Evolutionary conservation across 2,329 filamentous ascomycete genomes (phyloP), one percentile per base, ranked within the genome.

Genomic region (Fusarium sacchari): DNA sequence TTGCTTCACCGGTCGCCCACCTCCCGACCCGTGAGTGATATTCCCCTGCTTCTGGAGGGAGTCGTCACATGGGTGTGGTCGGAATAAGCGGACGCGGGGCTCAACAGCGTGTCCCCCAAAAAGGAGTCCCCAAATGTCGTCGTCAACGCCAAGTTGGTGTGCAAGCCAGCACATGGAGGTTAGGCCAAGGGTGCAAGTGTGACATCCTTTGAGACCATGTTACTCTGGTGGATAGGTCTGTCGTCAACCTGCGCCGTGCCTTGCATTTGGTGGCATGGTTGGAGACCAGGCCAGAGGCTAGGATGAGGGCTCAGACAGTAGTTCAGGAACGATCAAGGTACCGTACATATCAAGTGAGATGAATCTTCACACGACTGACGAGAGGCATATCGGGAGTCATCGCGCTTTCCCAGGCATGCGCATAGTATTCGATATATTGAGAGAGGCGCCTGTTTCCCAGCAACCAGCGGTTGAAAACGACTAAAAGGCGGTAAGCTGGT

Each of bases 231-330:
- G 62, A 64, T 64, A 71, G 61, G 60, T 77, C 71, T 78, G 72
- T 75, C 74, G 72, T 77, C 76, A 78, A 70, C 75, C 69, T 76
- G 76, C 76, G 67, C 60, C 67, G 76, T 78, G 76, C 76, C 76
- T 78, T 78, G 76, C 76, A 78, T 76, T 64, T 76, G 64, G 75
- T 78, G 76, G 72, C 76, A 78, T 78, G 68, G 72, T 72, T 77
- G 60, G 65, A 71, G 72, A 71, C 73, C 63, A 63, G 73, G 62
- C 59, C 70, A 70, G 71, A 77, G 63, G 62, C 69, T 73, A 70
- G 70, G 60, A 69, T 47, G 70, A 71, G 67, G 58, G 63, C 61
- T 66, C 56, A 56, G 72, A 60, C 69, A 69, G 66, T 76, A 64
- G 67, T 47, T 60, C 76, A 77, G 76, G 76, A 76, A 78, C 76